phyloP scores from a whole-genome alignment of 176 grass and related monocot genomes.

The Lolium perenne region DNA sequence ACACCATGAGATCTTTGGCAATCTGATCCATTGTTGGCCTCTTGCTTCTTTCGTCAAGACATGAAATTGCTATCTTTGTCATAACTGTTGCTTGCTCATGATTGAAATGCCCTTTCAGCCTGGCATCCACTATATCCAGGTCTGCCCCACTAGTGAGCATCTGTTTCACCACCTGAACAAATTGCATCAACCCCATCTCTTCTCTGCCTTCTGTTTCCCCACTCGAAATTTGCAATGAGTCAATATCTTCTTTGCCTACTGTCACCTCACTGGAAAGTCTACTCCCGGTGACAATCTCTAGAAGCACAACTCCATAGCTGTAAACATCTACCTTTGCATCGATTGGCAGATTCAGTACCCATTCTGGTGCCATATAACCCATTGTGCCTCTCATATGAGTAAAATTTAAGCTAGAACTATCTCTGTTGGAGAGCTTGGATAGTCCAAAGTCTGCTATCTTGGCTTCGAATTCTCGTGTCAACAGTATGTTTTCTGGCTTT shows the following conservation, averaged over 20 bases:
- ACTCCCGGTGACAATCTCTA: conserved; percentile 63
- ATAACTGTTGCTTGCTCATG: conserved; percentile 58
- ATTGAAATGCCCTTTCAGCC: conserved; percentile 59
- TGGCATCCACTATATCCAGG: conserved; percentile 57
- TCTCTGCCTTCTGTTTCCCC: conserved; percentile 45
- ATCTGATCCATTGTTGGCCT: conserved; percentile 73
- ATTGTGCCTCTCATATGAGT: conserved; percentile 77
- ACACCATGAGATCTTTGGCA: conserved; percentile 46
- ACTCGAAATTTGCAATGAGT: conserved; percentile 45
- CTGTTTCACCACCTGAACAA: conserved; percentile 52
- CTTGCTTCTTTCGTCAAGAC: conserved; percentile 67
- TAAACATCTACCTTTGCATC: conserved; percentile 81
- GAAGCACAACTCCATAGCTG: conserved; percentile 68
- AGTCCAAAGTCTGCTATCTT: conserved; percentile 87
- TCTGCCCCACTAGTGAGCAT: conserved; percentile 24
- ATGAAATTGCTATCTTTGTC: conserved; percentile 59
- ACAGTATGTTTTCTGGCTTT: conserved; percentile 87
- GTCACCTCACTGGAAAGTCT: conserved; percentile 50
- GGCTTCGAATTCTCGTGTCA: conserved; percentile 74
- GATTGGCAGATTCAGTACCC: conserved; percentile 67
- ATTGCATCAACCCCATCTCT: conserved; percentile 48
- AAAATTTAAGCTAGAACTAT: conserved; percentile 57
- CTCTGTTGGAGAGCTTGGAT: conserved; percentile 69
- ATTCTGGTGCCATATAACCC: conserved; percentile 94
- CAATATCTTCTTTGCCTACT: conserved; percentile 37